Percentiles rank a stretch among this genome's conserved stretches.
These are phyloP conservation scores for Heterobasidion occidentale DNA, from an alignment of 1,284 basidiomycete genomes.

Conservation along the genomic window DNA sequence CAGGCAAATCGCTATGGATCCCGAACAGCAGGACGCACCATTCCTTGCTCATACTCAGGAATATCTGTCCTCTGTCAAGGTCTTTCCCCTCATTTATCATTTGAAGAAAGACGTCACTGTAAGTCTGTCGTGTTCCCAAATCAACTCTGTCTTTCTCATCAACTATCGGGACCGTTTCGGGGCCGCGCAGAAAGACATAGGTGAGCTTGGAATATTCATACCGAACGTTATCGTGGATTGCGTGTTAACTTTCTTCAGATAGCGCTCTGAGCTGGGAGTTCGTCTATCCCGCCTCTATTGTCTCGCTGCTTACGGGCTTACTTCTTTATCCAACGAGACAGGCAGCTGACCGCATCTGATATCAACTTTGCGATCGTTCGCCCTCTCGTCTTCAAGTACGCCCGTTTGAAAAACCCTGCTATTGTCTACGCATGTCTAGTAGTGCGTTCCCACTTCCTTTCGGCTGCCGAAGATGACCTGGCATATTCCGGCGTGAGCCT, in stretches of 20 bases:
- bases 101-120: constrained; percentile 65
- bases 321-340: constrained; percentile 17
- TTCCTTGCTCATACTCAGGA: constrained; percentile 51
- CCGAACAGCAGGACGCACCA: constrained; percentile 17
- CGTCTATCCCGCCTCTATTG: constrained; percentile 5
- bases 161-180: constrained; percentile 10
- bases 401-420: constrained; percentile 65
- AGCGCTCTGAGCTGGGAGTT: constrained; percentile 77
- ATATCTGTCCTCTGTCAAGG: constrained; percentile 50
- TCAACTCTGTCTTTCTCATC: constrained; percentile 7
- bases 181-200: constrained; percentile 36
- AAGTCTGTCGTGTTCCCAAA: constrained; percentile 20
- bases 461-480: constrained; percentile 52
- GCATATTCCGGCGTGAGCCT: constrained; percentile 67
- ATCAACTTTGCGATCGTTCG: constrained; percentile 80
- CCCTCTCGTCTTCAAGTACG: constrained; percentile 75
- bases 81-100: constrained; percentile 69
- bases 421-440: constrained; percentile 72
- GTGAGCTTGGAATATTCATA: constrained; percentile 10
- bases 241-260: constrained; percentile 37
- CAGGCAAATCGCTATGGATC: constrained; percentile 13
- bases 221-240: not conserved
- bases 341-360: constrained; percentile 75
- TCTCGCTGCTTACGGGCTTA: constrained; percentile 1
- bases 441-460: constrained; percentile 46